Evolutionary conservation across 176 grass and related monocot species (phyloP), one percentile per base, ranked within the genome.

Genomic region (Paspalum notatum): DNA sequence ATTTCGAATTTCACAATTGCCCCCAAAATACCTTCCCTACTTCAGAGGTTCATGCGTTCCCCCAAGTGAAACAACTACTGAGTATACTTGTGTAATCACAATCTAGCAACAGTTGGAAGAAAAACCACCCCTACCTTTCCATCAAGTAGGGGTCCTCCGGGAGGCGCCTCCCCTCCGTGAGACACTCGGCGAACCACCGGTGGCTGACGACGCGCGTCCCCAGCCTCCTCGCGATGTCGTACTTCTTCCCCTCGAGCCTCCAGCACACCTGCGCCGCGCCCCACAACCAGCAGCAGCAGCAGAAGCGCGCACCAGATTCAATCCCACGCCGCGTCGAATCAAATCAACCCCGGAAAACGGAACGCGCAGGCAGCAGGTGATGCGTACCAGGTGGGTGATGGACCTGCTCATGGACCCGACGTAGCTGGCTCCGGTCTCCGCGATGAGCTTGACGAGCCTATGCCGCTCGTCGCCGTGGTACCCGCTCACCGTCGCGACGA

Each of bases 221-320:
- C 24, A 85, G 75, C 72, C 48, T 89, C 82, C 78, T 91, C 37
- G 92, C 88, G 32, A 98, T 77, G 24, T 89, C 82, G 62, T 91
- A 92, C 72, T 98, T 98, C 81, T 92, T 94, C 43, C 95, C 95
- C 91, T 94, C 88, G 9, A 98, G 90, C 79, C 78, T 80, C 92
- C 88, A 91, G 49, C 95, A 98, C 62, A 98, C 92, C 95, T 98
- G 73, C 22, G 32, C 43, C 66, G 39, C 44, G 13, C 32, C 32
- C 32, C 32, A 32, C 32, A 32, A 32, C 32, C 32, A 32, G 32
- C 32, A 32, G 32, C 32, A 32, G 32, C 32, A 32, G 32, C 32
- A 75, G 44, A 75, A 81, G n/a, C 21, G 71, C 57, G 46, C 62
- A 68, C 67, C 37, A 67, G 62, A 79, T 79, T 53, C 62, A 66